Base-by-base conservation (phyloP, 2,329 filamentous ascomycete genomes). In the Clonostachys byssicola region DNA sequence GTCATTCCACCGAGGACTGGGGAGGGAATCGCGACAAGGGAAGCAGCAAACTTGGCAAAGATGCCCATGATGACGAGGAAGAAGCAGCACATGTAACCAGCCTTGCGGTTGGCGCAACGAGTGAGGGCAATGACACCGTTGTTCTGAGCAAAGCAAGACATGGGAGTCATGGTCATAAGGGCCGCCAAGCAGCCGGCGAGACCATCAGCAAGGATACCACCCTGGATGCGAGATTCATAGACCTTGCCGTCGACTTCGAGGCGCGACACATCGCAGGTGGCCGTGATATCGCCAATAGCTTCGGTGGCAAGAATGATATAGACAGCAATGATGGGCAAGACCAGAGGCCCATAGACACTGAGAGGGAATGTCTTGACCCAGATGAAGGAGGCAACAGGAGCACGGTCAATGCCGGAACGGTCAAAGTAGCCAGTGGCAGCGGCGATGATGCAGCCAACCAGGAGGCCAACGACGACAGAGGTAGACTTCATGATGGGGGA, bases 101-200 rank as follows among this genome's bases (percentile, higher is more conserved):
- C 89, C 42, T 83, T 86, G 46, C 89, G 81, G 63, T 90, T 92
- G 1, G 89, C 89, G 62, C 88, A 92, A 14, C 88, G 79, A 0
- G 89, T 94, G 41, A 94, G 73, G 0, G 88, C 86, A 51, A 94
- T 92, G 45, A 92, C 87, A 35, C 88, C 88, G 61, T 92, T 92
- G 70, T 92, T 92, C 63, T 92, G 88, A 0, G 88, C 88, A 55
- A 92, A 92, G 1, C 84, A 86, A 2, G 82, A 85, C 80, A 92
- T 88, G 33, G 88, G 88, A 0, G 87, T 88, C 54, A 89, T 88
- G 43, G 88, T 92, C 70, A 84, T 87, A 34, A 94, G 77, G 1
- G 83, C 86, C 14, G 88, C 86, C 14, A 92, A 70, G 52, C 90
- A 70, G 35, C 88, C 87, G 57, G 89, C 89, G 44, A 91, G 55